Evolutionary conservation across 2,329 filamentous ascomycete species (phyloP), one percentile per base, ranked within the genome.

Genomic region (Sclerotiophoma versabilis): DNA sequence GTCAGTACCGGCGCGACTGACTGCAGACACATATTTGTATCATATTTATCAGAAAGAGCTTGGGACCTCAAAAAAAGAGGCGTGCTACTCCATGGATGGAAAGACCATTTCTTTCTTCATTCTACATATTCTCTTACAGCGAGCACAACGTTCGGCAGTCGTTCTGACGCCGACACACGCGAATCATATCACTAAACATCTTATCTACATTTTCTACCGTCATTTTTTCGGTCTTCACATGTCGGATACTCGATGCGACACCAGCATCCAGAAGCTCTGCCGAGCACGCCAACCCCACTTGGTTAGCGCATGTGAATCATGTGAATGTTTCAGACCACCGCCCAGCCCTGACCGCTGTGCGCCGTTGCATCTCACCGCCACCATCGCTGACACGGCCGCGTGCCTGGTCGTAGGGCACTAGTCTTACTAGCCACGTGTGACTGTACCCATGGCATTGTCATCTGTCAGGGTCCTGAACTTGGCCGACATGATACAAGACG

Each of bases 371-470:
- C 32, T 54, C 51, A 49, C 51, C 45, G 45, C 51, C 51, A 41
- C 27, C 39, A 25, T 36, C 17, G 34, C 51, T 54, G 51, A 54
- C 51, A 49, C 51, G 45, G 45, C 51, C 51, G 51, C 51, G 45
- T 54, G 51, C 51, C 46, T 45, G 45, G 22, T 48, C 25, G 22
- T 12, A 44, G 29, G 23, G 20, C 34, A 39, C 50, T 54, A 48
- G 44, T 30, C 17, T 36, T n/a, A 45, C 51, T 46, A 54, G 45
- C 51, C 45, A 54, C 45, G 45, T 54, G 51, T 45, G 45, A 49
- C 29, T 27, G 49, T 47, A 27, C 51, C 19, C 38, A 39, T 54
- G 51, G 19, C 19, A 8, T 23, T 49, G 39, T 54, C 51, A 54
- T 54, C 39, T 49, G 51, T 49, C 45, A 45, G 39, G 51, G 27